phyloP scores from a whole-genome alignment of 2,329 filamentous ascomycete species.

The Trichoderma polysporum region DNA sequence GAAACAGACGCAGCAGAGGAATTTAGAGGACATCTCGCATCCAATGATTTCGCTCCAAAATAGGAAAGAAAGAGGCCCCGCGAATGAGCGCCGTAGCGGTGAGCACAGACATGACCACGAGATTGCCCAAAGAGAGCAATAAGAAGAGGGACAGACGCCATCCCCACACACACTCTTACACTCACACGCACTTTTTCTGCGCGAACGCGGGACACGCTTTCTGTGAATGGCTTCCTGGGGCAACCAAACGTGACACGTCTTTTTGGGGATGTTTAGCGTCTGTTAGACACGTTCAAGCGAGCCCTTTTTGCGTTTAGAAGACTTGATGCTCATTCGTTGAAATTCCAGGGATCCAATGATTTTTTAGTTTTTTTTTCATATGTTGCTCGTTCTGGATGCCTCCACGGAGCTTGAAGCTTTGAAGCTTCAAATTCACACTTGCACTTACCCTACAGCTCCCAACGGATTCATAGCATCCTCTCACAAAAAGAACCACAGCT shows the following conservation, averaged over 20 bases:
- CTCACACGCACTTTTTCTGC: neutral
- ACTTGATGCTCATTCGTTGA: neutral
- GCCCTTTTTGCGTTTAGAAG: neutral
- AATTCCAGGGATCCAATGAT: neutral
- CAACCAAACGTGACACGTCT: neutral
- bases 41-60: neutral
- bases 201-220: neutral
- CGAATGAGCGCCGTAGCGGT: slow-evolving; percentile 16
- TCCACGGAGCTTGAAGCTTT: no score
- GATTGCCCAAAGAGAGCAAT: neutral
- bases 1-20: neutral
- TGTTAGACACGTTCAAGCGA: neutral
- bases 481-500: no score
- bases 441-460: no score
- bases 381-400: no score
- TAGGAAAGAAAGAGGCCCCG: neutral
- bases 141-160: neutral
- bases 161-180: slow-evolving; percentile 5
- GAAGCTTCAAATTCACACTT: no score
- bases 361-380: no score
- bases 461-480: no score
- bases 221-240: neutral
- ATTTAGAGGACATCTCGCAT: neutral
- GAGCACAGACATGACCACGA: slow-evolving; percentile 16
- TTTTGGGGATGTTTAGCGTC: neutral